phyloP scores from a whole-genome alignment of 2,329 filamentous ascomycete species.

The Alternaria sp. region DNA sequence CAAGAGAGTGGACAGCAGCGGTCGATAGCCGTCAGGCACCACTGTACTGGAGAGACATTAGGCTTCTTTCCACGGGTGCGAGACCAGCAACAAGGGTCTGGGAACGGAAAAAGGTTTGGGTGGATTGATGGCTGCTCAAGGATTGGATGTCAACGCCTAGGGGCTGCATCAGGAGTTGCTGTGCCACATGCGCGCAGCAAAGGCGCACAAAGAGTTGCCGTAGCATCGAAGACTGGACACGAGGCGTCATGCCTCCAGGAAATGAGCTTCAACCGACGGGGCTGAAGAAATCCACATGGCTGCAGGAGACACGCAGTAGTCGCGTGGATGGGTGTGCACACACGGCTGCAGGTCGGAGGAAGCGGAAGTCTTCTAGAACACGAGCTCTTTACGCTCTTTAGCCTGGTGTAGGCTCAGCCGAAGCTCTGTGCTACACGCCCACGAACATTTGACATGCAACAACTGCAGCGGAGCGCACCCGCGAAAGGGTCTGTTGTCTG shows the following conservation, averaged over 20 bases:
- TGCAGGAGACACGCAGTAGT: conserved; percentile 13
- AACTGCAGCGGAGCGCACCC: conserved; percentile 3
- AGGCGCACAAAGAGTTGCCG: conserved; percentile 2
- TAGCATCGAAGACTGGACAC: conserved; percentile 4
- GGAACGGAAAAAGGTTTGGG: conserved; percentile 1
- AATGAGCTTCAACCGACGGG: conserved; percentile 5
- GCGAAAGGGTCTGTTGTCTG: conserved; percentile 9
- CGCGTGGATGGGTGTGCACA: conserved; percentile 12
- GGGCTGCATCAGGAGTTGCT: conserved; percentile 11
- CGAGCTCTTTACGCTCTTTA: conserved; percentile 11
- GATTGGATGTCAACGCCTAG: conserved; percentile 11
- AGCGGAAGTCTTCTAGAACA: conserved; percentile 28
- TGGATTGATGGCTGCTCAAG: background rate
- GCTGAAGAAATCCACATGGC: conserved; percentile 15
- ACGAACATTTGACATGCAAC: conserved; percentile 6
- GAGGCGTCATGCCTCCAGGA: conserved; percentile 3
- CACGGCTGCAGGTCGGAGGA: conserved; percentile 15
- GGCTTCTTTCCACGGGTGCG: background rate
- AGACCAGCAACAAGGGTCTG: conserved; percentile 4
- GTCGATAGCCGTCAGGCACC: conserved; percentile 12
- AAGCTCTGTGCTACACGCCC: conserved; percentile 12
- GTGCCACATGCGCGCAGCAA: conserved; percentile 11
- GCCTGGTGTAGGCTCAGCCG: conserved; percentile 12
- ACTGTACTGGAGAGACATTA: conserved; percentile 8
- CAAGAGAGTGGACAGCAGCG: conserved; percentile 6